Evolutionary conservation across 2,329 filamentous ascomycete genomes (phyloP), one percentile per base, ranked within the genome.

Genomic region (Botryosphaeria dothidea): DNA sequence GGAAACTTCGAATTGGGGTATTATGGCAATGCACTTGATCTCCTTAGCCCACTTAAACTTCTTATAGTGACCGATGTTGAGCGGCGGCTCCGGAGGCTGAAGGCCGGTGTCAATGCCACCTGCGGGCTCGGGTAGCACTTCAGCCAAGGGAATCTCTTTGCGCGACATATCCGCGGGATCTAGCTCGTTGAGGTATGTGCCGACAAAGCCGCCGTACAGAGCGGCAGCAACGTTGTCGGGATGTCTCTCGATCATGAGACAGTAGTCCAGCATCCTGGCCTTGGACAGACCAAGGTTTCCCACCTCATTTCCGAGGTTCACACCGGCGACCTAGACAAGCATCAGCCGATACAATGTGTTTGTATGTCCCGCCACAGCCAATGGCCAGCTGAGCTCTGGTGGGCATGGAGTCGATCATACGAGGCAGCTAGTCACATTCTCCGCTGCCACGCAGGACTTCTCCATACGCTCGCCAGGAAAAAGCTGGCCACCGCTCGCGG

Each of bases 11-110:
- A 98, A 99, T 71, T 97, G 87, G 8, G 95, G 95, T 67, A 99
- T 97, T 72, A 99, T 94, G 69, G 93, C 93, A 69, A 99, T 90
- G 67, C 93, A 94, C 83, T 97, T 98, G 84, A 99, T 97, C 78
- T 96, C 92, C 68, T 89, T 88, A 65, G 92, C 90, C 94, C 94
- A 98, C 46, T 88, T 88, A 79, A 97, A 98, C 78, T 93, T 94
- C 80, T 96, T 93, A 82, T 96, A 96, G 78, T 97, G 93, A 56
- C 94, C 95, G 71, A 99, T 98, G 72, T 93, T 92, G 70, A 90
- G 77, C 2, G 95, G 95, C n/a, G 95, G 95, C 75, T 92, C 86
- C 4, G 95, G 94, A 21, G 95, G 95, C 70, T 84, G 88, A 71
- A 91, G 84, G 45, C 95, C 94, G 0, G 94, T 98, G 77, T 98